Conservation (phyloP, 805 yeast genomes). For the Wickerhamiella brachini region DNA sequence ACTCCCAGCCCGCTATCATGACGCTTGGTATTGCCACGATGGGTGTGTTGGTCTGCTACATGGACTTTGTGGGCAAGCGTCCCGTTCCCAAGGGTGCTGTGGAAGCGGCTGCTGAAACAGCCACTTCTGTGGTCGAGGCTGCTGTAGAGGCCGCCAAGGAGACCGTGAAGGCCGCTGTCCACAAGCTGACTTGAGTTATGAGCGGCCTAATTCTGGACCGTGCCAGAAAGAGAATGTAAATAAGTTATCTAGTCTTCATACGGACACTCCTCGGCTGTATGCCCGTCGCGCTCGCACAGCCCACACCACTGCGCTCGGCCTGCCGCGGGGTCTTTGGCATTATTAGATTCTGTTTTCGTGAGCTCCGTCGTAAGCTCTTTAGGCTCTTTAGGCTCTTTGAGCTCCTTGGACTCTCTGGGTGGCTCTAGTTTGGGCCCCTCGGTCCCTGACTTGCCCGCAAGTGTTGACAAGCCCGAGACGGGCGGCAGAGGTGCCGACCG, state of each 20-base stretch:
- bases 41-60: constrained; percentile 23
- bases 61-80: constrained; percentile 24
- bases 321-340: constrained; percentile 43
- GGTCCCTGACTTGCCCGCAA: too few relatives aligned
- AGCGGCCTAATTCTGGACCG: not conserved
- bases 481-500: too few relatives aligned
- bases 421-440: not conserved
- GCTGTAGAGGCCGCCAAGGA: constrained; percentile 4
- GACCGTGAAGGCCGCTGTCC: constrained; percentile 1
- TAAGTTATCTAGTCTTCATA: constrained; percentile 45
- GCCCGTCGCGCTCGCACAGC: constrained; percentile 82
- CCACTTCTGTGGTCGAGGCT: not conserved
- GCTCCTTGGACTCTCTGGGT: not conserved
- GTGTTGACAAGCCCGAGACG: too few relatives aligned
- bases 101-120: not conserved
- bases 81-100: constrained; percentile 5
- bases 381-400: not conserved
- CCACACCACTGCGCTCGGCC: constrained; percentile 86
- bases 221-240: not conserved
- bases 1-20: constrained; percentile 21
- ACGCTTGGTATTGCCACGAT: constrained; percentile 20
- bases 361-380: too few relatives aligned
- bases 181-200: not conserved
- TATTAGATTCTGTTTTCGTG: not conserved
- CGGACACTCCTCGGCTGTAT: constrained; percentile 77